Evolutionary conservation across 768 basidiomycete genomes (phyloP), one percentile per base, ranked within the genome.

Genomic region (Mycena epipterygia): DNA sequence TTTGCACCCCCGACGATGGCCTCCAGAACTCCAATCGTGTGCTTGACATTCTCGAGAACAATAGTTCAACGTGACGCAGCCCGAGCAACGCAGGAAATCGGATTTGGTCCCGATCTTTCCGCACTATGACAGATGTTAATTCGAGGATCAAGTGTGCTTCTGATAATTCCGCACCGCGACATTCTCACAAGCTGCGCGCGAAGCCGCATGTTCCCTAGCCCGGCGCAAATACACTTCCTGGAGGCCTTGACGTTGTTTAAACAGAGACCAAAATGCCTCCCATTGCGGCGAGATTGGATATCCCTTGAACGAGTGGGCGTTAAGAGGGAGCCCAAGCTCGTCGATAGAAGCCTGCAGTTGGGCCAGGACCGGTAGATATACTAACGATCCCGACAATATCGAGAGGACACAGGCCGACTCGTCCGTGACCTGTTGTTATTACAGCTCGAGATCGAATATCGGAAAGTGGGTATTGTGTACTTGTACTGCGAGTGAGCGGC

Each of bases 1-100:
- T 17, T 56, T n/a, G 19, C 55, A 33, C 30, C 5, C 35, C 35
- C 7, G 14, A 56, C 55, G 55, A 21, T 56, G 55, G 30, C 55
- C 55, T 12, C 55, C 55, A 23, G 33, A 32, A 17, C 25, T 30
- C 55, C 55, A 56, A 32, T 56, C 32, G 11, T 12, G 16, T 23
- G 9, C 35, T 56, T 56, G 55, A 56, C 55, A 56, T n/a, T 56
- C 55, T 39, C 35, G 33, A 19, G 55, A 56, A 23, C 55, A 56
- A 39, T 56, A 56, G 5, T 5, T 35, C 32, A 7, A 56, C 14
- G 5, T 32, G 14, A 5, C 16, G 55, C 55, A 56, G 55, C 32
- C 55, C 9, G 55, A 56, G 55, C 55, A 56, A 23, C 21, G 55
- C 35, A n/a, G 9, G 11, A 56, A 27, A 5, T 33, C 55, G 35